Evolutionary conservation across 2,329 filamentous ascomycete genomes (phyloP), one percentile per base, ranked within the genome.

Genomic region (Cyanodermella asteris): DNA sequence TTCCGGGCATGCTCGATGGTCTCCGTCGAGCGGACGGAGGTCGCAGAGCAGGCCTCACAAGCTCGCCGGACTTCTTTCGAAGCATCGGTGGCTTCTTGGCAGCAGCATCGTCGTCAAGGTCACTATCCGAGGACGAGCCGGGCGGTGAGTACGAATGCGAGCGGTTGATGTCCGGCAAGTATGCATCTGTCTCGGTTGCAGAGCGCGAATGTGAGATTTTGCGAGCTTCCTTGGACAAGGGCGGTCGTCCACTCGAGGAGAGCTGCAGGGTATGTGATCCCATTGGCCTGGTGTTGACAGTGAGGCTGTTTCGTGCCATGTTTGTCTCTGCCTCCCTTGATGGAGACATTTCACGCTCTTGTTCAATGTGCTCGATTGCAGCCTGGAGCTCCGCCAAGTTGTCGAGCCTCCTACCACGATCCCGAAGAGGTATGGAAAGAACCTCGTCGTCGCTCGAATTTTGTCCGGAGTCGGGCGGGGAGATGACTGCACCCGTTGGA

Each of bases 1-100:
- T 97, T 27, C 87, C 87, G 6, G 87, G 87, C 78, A 94, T 91
- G 53, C 84, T 94, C 4, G 78, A 91, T 1, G 84, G 84, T 29
- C 87, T 67, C 35, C 78, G 64, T 35, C 66, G 64, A n/a, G 53
- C 46, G 9, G 75, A 76, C 8, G 77, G 59, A 19, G 73, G 69
- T 25, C 87, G 71, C 25, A 97, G 63, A 12, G 87, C 87, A 8
- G 87, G 87, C 38, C 87, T 72, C 29, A 97, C 87, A 18, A 97
- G 62, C 51, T 97, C 87, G 17, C 87, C 87, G 19, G 87, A 94
- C 61, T 97, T 97, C 57, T 97, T 97, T 40, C 87, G 72, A 7
- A 97, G 71, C 69, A 94, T 90, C 27, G 71, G 70, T n/a, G 82
- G 81, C 51, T 87, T 90, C 38, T 54, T 59, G 34, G 43, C 48